Evolutionary conservation across 768 basidiomycete genomes (phyloP).

Genomic region (Suillus sp.): DNA sequence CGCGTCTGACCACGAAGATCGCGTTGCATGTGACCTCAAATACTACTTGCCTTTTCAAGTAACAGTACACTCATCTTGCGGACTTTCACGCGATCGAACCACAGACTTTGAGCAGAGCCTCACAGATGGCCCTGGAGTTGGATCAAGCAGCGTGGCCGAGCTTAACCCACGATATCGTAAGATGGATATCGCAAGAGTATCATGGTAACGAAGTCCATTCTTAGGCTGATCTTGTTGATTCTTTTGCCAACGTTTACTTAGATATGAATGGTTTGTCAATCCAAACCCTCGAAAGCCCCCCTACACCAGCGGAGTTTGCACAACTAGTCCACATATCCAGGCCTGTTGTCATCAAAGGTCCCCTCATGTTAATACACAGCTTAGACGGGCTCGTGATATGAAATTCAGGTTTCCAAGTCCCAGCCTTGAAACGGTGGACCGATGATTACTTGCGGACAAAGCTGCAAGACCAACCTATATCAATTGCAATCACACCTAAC

Average conservation of each 20-base stretch:
- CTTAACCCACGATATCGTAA: constrained; percentile 22
- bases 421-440: constrained; percentile 61
- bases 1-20: constrained; percentile 11
- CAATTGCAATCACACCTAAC: constrained; percentile 81
- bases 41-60: constrained; percentile 3
- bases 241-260: constrained; percentile 24
- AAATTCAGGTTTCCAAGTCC: constrained; percentile 47
- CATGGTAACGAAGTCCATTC: constrained; percentile 23
- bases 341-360: constrained; percentile 76
- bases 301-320: constrained; percentile 69
- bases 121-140: not conserved
- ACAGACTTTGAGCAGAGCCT: not conserved
- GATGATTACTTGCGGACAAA: constrained; percentile 58
- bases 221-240: not conserved
- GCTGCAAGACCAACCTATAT: constrained; percentile 58
- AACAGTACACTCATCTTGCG: not conserved
- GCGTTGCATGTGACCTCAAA: constrained; percentile 6
- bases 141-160: not conserved
- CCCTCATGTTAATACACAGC: not conserved
- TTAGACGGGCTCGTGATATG: constrained; percentile 6
- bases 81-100: not conserved
- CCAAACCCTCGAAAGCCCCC: constrained; percentile 53
- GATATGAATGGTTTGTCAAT: constrained; percentile 61
- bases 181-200: constrained; percentile 44
- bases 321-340: constrained; percentile 67